Evolutionary conservation across 805 yeast species (phyloP).

Genomic region (Yamadazyma akitaensis): DNA sequence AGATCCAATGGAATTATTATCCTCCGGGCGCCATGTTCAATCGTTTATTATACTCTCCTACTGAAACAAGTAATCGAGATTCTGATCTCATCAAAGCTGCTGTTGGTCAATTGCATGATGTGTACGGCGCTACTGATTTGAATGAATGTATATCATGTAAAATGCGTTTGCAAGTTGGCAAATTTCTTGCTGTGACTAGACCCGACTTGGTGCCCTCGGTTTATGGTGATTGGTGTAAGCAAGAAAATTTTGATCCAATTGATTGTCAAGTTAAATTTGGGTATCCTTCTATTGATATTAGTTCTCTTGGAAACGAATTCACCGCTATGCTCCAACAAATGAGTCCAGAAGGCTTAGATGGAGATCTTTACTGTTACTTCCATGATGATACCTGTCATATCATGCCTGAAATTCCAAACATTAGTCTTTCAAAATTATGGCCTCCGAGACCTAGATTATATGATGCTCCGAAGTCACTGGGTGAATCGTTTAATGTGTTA

Average conservation of each 20-base stretch:
- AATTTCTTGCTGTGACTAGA: constrained; percentile 29
- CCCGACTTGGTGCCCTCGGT: constrained; percentile 42
- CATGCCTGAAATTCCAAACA: constrained; percentile 44
- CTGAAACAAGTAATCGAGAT: constrained; percentile 4
- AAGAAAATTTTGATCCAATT: constrained; percentile 31
- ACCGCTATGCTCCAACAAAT: constrained; percentile 49
- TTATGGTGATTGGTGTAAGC: constrained; percentile 44
- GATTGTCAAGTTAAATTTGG: constrained; percentile 21
- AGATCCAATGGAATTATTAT: constrained; percentile 4
- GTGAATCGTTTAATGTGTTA: constrained; percentile 50
- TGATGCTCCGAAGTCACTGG: constrained; percentile 20
- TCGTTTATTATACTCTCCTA: constrained; percentile 1
- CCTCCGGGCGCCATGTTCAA: constrained; percentile 4
- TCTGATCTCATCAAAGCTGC: constrained; percentile 4
- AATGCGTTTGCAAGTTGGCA: constrained; percentile 20
- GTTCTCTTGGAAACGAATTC: constrained; percentile 31
- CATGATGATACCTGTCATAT: constrained; percentile 47
- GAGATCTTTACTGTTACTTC: constrained; percentile 34
- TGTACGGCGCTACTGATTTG: constrained; percentile 33
- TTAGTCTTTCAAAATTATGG: constrained; percentile 30
- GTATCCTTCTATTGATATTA: constrained; percentile 28
- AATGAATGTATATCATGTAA: constrained; percentile 54
- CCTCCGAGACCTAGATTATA: constrained; percentile 29
- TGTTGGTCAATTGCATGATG: constrained; percentile 25
- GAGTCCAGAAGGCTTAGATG: constrained; percentile 53